Evolutionary conservation across 2,329 filamentous ascomycete genomes (phyloP).

Genomic region (Dothideomycetes sp.): DNA sequence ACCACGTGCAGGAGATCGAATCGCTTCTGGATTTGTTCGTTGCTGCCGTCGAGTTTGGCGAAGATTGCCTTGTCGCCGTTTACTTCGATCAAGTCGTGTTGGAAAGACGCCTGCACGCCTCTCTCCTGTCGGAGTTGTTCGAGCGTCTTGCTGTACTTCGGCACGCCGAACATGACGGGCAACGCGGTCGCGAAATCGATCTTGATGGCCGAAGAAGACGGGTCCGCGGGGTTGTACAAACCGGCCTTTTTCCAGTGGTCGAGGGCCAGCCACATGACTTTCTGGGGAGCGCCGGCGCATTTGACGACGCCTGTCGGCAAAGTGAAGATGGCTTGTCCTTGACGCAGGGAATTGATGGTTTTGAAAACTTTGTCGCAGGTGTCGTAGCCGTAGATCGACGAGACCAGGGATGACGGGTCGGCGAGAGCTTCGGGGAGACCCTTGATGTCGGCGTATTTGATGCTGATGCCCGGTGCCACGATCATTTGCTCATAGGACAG

Average conservation of each 20-base stretch:
- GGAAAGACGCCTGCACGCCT: slow-evolving; percentile 31
- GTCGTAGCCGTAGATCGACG: slow-evolving; percentile 31
- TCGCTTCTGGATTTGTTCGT: slow-evolving; percentile 23
- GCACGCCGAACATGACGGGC: slow-evolving; percentile 33
- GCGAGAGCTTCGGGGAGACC: slow-evolving; percentile 25
- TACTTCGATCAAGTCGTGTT: slow-evolving; percentile 30
- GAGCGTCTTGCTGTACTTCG: slow-evolving; percentile 30
- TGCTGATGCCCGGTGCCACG: slow-evolving; percentile 40
- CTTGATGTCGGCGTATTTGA: slow-evolving; percentile 17
- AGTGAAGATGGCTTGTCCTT: slow-evolving; percentile 31
- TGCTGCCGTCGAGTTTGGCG: slow-evolving; percentile 19
- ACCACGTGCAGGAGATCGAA: slow-evolving; percentile 32
- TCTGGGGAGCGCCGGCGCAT: slow-evolving; percentile 33
- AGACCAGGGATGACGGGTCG: slow-evolving; percentile 27
- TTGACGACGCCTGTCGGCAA: slow-evolving; percentile 32
- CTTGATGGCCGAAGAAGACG: slow-evolving; percentile 25
- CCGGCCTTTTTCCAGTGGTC: slow-evolving; percentile 31
- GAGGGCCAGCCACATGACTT: slow-evolving; percentile 34
- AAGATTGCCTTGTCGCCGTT: slow-evolving; percentile 31
- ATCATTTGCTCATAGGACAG: slow-evolving; percentile 56
- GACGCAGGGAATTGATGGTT: slow-evolving; percentile 25
- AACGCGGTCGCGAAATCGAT: slow-evolving; percentile 32
- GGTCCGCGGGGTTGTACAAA: slow-evolving; percentile 24
- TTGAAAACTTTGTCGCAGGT: slow-evolving; percentile 30
- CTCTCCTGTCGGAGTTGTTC: slow-evolving; percentile 29